Conservation (phyloP, 2,329 filamentous ascomycete species). For the Apiospora malaysiana region DNA sequence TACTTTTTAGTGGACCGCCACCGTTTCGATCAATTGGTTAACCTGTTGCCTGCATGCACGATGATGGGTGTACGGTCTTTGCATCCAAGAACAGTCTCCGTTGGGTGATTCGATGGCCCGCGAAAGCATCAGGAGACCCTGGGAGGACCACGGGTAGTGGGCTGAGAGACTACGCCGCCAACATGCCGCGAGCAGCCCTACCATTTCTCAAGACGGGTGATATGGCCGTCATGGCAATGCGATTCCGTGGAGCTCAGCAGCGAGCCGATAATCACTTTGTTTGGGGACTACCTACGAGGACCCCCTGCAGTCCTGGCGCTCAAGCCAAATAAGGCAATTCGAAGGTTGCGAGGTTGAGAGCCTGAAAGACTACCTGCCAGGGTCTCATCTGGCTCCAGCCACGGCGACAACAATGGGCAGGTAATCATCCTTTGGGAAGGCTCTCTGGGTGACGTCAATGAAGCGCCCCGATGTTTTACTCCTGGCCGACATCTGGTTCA, state of each 20-base stretch:
- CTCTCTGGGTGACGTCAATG: not conserved
- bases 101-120: not conserved
- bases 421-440: not conserved
- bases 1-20: not conserved
- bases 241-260: not conserved
- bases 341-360: no score
- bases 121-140: not conserved
- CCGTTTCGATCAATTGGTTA: not conserved
- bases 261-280: not conserved
- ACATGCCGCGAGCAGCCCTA: not conserved
- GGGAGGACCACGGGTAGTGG: not conserved
- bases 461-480: not conserved
- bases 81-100: not conserved
- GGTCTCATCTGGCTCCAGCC: not conserved
- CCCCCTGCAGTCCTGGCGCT: no score
- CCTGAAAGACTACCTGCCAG: no score
- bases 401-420: not conserved
- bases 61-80: not conserved
- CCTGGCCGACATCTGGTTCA: not conserved
- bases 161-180: not conserved
- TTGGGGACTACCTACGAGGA: no score
- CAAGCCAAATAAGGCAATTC: no score
- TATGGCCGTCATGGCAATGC: not conserved
- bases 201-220: not conserved
- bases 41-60: not conserved